These are phyloP conservation scores for Ramaria rubella DNA, from an alignment of 768 basidiomycete genomes.

Conservation along the genomic window DNA sequence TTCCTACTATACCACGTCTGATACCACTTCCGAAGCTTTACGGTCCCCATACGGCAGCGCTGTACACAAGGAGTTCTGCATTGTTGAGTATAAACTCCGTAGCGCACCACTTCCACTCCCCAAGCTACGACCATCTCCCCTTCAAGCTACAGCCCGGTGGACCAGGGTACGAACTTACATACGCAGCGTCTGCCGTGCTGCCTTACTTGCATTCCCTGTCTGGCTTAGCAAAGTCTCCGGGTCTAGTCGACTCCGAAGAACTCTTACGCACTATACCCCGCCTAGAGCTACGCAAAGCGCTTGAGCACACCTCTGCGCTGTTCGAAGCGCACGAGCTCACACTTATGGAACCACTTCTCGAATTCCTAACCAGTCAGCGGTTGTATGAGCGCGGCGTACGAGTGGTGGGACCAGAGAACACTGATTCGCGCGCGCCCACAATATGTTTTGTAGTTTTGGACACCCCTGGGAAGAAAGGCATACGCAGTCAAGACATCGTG, in stretches of 20 bases:
- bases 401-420: conserved; percentile 53
- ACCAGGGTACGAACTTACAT: conserved; percentile 66
- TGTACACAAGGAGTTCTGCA: conserved; percentile 49
- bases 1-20: background rate
- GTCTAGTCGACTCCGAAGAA: conserved; percentile 18
- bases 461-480: conserved; percentile 37
- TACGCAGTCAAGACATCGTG: conserved; percentile 60
- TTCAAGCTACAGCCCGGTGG: conserved; percentile 71
- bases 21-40: conserved; percentile 45
- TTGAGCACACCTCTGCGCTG: conserved; percentile 47
- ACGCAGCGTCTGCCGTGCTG: conserved; percentile 51
- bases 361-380: conserved; percentile 43
- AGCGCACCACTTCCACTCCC: conserved; percentile 61
- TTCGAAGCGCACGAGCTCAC: conserved; percentile 58
- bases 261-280: conserved; percentile 11
- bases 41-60: conserved; percentile 61
- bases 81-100: conserved; percentile 48
- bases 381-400: conserved; percentile 55
- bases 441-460: conserved; percentile 60
- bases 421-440: conserved; percentile 51
- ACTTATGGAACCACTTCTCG: conserved; percentile 48
- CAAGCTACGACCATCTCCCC: conserved; percentile 31
- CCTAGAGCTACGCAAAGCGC: conserved; percentile 12
- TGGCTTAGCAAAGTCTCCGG: conserved; percentile 20
- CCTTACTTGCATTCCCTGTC: conserved; percentile 60